Evolutionary conservation across 2,329 filamentous ascomycete species (phyloP).

Genomic region (Aureobasidium uvarum): DNA sequence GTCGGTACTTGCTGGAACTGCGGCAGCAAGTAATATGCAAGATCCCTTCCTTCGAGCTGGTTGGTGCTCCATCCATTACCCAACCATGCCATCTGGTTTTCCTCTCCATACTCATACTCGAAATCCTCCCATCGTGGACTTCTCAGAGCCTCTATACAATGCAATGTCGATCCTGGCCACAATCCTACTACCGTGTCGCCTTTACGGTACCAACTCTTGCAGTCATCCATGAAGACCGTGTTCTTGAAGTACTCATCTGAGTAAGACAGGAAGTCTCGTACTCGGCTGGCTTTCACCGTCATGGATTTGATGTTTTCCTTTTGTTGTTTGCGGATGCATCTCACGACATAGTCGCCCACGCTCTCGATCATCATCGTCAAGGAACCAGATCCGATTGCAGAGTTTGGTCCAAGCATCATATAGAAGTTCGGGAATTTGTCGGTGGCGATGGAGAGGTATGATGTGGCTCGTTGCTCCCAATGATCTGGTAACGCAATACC

Average conservation of each 20-base stretch:
- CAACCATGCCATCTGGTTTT: slow-evolving; percentile 41
- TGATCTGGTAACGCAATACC: slow-evolving; percentile 37
- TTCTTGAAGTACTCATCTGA: slow-evolving; percentile 47
- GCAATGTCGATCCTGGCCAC: slow-evolving; percentile 49
- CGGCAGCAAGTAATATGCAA: slow-evolving; percentile 46
- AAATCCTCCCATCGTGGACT: slow-evolving; percentile 50
- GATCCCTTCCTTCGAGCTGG: slow-evolving; percentile 39
- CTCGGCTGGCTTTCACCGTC: slow-evolving; percentile 48
- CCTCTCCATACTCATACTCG: slow-evolving; percentile 42
- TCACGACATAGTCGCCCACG: slow-evolving; percentile 40
- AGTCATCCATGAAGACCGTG: slow-evolving; percentile 49
- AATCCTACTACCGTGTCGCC: slow-evolving; percentile 38
- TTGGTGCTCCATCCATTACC: slow-evolving; percentile 42
- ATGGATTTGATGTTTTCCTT: slow-evolving; percentile 45
- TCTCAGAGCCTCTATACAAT: slow-evolving; percentile 51
- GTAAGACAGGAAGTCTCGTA: slow-evolving; percentile 52
- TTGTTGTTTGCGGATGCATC: slow-evolving; percentile 29
- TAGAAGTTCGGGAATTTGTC: slow-evolving; percentile 42
- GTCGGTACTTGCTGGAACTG: slow-evolving; percentile 42
- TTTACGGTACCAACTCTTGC: slow-evolving; percentile 47
- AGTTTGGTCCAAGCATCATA: slow-evolving; percentile 46
- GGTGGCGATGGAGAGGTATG: slow-evolving; percentile 30
- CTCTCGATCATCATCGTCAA: slow-evolving; percentile 46
- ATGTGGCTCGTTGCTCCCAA: slow-evolving; percentile 38
- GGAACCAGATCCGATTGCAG: slow-evolving; percentile 42